phyloP scores from a whole-genome alignment of 345 rosid genomes.

The Eutrema yunnanense region DNA sequence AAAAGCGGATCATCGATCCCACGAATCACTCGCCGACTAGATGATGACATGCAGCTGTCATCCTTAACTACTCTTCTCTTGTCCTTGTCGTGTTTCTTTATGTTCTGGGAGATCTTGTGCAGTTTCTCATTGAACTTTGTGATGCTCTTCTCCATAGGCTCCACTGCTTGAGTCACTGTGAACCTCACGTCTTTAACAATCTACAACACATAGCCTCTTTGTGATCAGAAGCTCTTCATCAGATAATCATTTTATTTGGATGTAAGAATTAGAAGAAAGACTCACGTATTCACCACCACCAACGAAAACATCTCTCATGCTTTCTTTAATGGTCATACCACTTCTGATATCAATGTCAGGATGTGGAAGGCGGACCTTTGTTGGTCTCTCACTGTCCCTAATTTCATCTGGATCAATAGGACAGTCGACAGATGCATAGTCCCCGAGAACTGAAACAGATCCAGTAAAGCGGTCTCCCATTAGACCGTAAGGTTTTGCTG shows the following conservation, averaged over 20 bases:
- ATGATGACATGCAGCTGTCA: conserved; percentile 68
- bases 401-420: conserved; percentile 96
- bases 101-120: conserved; percentile 83
- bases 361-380: conserved; percentile 87
- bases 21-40: conserved; percentile 63
- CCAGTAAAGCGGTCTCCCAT: conserved; percentile 86
- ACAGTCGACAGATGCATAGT: conserved; percentile 87
- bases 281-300: conserved; percentile 95
- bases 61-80: conserved; percentile 77
- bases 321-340: conserved; percentile 89
- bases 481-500: conserved; percentile 81
- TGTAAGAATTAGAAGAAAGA: conserved; percentile 9
- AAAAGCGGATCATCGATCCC: conserved; percentile 97
- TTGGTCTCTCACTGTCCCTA: conserved; percentile 95
- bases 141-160: conserved; percentile 93
- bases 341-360: conserved; percentile 65
- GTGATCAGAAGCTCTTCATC: conserved; percentile 12
- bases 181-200: conserved; percentile 88
- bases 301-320: conserved; percentile 84
- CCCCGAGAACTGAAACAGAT: conserved; percentile 87
- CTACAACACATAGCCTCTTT: conserved; percentile 40
- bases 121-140: conserved; percentile 82
- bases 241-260: conserved; percentile 4
- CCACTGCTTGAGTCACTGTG: conserved; percentile 95
- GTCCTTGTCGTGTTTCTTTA: conserved; percentile 77